A percentile compares a stretch with the other conserved stretches of the same genome.
phyloP scores from a whole-genome alignment of 129 eudicot genomes.

The Chrysanthemum seticuspe region DNA sequence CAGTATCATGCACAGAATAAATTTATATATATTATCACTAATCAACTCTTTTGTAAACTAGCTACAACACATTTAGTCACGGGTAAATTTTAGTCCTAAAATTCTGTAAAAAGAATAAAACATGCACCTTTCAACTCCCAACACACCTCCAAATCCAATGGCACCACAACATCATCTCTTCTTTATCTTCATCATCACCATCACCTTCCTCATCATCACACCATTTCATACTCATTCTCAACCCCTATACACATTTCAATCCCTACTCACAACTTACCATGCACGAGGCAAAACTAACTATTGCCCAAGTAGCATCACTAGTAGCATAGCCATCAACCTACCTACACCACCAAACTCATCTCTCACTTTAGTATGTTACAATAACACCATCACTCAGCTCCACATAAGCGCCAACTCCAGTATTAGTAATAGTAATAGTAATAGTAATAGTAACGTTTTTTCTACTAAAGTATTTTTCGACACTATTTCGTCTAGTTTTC shows the following conservation, averaged over 20 bases:
- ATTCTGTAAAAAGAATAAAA: slow-evolving; percentile 20
- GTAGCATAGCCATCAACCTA: slow-evolving; percentile 30
- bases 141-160: slow-evolving; percentile 22
- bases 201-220: slow-evolving; percentile 28
- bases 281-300: slow-evolving; percentile 35
- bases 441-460: slow-evolving; percentile 18
- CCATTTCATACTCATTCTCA: slow-evolving; percentile 29
- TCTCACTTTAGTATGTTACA: slow-evolving; percentile 32
- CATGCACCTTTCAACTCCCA: slow-evolving; percentile 22
- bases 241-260: slow-evolving; percentile 20
- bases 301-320: slow-evolving; percentile 25
- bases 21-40: not conserved
- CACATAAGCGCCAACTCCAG: slow-evolving; percentile 23
- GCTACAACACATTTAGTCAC: not conserved
- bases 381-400: slow-evolving; percentile 39
- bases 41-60: slow-evolving; percentile 1
- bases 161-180: slow-evolving; percentile 1
- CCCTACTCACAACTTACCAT: slow-evolving; percentile 30
- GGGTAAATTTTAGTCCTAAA: slow-evolving; percentile 22
- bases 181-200: slow-evolving; percentile 2
- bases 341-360: slow-evolving; percentile 37
- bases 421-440: slow-evolving; percentile 25
- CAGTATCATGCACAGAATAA: not conserved
- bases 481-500: slow-evolving; percentile 24
- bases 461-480: slow-evolving; percentile 18